phyloP scores from a whole-genome alignment of 495 filamentous ascomycete species.

The Neurospora discreta region DNA sequence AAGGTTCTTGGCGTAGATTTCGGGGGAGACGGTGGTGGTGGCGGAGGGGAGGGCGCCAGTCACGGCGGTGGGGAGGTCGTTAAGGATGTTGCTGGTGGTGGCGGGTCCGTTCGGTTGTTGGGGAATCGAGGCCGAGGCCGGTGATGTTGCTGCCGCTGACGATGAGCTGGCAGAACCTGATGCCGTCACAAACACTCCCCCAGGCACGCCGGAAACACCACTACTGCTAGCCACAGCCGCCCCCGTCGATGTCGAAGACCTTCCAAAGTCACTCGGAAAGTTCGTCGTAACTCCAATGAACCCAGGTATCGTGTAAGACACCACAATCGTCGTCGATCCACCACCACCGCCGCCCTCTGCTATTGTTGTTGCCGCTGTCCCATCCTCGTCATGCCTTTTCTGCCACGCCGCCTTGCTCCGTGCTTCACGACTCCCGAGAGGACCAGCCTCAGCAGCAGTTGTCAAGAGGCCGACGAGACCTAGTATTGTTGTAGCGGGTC shows the following conservation, averaged over 20 bases:
- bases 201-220: neutral
- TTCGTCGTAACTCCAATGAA: neutral
- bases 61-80: slow-evolving; percentile 27
- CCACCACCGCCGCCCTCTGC: neutral
- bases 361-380: neutral
- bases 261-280: neutral
- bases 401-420: neutral
- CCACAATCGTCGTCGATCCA: neutral
- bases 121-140: neutral
- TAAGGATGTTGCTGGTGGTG: slow-evolving; percentile 22
- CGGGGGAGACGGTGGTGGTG: slow-evolving; percentile 23
- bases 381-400: neutral
- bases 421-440: neutral
- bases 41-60: slow-evolving; percentile 16
- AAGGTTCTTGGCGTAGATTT: slow-evolving; percentile 25
- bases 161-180: neutral
- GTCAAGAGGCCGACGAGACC: neutral
- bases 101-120: neutral
- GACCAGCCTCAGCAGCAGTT: neutral
- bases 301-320: neutral
- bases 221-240: neutral
- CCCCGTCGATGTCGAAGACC: neutral
- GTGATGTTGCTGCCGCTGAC: neutral
- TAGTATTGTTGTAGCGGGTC: neutral
- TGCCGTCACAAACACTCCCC: neutral